Base-by-base conservation (phyloP, 495 filamentous ascomycete genomes). In the Podospora appendiculata region DNA sequence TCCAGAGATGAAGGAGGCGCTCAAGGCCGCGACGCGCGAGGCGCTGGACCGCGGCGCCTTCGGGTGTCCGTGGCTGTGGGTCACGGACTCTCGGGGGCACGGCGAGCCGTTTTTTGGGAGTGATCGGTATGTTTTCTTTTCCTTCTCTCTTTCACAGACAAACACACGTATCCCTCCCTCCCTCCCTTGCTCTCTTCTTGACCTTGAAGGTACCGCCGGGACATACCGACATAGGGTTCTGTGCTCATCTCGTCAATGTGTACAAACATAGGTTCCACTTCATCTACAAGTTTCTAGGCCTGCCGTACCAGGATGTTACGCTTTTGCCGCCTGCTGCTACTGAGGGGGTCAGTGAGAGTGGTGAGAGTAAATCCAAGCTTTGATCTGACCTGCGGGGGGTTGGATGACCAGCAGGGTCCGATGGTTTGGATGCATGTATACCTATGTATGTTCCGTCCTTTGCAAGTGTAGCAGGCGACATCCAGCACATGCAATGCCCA, bases 81-180 rank as follows among this genome's bases (percentile, higher is more conserved):
- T 83, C n/a, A 70, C 63, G n/a, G 80, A 88, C 58, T 66, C 72
- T 9, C 40, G 45, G 18, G 83, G 83, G 5, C 61, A 70, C 47
- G 72, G 70, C 48, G 82, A 87, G 69, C 82, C 84, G 3, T 89
- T 89, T 63, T 90, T 90, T 65, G 87, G 87, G 2, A 88, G 85
- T 66, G 87, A 89, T 68, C 72, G 86, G 70, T 88, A 68, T 41
- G 67, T 61, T 10, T 25, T 16, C 39, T 14, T 13, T 4, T n/a
- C 47, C 17, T 7, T 6, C 19, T 39, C 14, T 25, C 0, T n/a
- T 17, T 25, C 4, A 44, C 19, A 0, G 11, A 11, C 8, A 34
- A 14, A 25, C 17, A 45, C 42, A 45, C 8, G 14, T 14, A 8
- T 14, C 33, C n/a, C n/a, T n/a, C n/a, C n/a, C n/a, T n/a, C n/a